These are phyloP conservation scores for Clarireedia paspali DNA, from an alignment of 2,329 filamentous ascomycete species.

Conservation along the genomic window DNA sequence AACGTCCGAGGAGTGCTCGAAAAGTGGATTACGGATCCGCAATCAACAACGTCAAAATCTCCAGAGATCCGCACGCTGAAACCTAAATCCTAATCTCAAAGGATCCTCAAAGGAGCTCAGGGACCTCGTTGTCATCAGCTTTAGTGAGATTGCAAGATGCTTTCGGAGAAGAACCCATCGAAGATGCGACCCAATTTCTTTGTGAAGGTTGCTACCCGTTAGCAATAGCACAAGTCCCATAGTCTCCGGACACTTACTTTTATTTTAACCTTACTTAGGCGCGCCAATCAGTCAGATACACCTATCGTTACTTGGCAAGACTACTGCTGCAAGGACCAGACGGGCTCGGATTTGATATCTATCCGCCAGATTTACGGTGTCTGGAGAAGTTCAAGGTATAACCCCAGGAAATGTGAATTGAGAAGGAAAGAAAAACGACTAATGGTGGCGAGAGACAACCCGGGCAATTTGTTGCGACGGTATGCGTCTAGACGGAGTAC, in stretches of 20 bases:
- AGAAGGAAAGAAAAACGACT: neutral
- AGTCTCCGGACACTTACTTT: neutral
- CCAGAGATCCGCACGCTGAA: neutral
- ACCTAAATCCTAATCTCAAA: neutral
- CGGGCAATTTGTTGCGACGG: neutral
- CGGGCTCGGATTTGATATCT: neutral
- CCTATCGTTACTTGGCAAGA: neutral
- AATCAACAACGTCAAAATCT: too few relatives aligned
- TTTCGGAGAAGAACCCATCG: conserved; percentile 2
- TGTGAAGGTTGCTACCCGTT: conserved; percentile 1
- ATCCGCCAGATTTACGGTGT: too few relatives aligned
- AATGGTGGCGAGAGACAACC: neutral
- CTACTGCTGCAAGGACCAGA: neutral
- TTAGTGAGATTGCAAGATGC: neutral
- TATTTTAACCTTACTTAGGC: neutral
- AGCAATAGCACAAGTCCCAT: neutral
- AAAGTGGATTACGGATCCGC: too few relatives aligned
- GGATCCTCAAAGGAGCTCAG: neutral
- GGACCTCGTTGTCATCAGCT: neutral
- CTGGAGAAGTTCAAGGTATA: neutral
- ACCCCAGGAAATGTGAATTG: neutral
- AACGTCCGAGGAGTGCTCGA: too few relatives aligned
- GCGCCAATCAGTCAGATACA: neutral
- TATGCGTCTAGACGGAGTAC: neutral
- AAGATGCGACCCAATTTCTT: conserved; percentile 3